phyloP scores from a whole-genome alignment of 2,329 filamentous ascomycete genomes.

The Ustulina deusta region DNA sequence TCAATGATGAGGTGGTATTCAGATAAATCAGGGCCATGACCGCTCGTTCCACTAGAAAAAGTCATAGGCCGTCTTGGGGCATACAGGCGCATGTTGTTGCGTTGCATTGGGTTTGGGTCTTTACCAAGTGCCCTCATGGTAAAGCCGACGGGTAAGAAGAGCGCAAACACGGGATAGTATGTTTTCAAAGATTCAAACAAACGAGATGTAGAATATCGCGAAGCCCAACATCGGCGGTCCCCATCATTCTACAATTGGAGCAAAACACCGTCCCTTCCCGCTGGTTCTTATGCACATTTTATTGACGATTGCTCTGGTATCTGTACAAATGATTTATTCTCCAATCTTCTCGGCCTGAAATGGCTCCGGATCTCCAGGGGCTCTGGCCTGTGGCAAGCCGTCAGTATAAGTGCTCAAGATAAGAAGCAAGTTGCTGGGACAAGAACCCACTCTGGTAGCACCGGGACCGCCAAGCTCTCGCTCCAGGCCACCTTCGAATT shows the following conservation, averaged over 20 bases:
- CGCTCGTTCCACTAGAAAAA: background rate
- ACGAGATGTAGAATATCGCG: constrained; percentile 28
- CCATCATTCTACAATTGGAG: constrained; percentile 2
- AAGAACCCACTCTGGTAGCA: constrained; percentile 71
- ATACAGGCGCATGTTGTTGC: background rate
- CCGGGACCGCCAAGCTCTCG: constrained; percentile 79
- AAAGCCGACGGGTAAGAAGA: background rate
- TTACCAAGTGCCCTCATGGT: background rate
- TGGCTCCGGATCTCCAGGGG: constrained; percentile 66
- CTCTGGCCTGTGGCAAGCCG: constrained; percentile 60
- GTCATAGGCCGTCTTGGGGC: background rate
- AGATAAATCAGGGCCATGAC: background rate
- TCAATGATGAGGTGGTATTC: background rate
- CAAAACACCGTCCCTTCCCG: background rate
- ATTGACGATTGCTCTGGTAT: constrained; percentile 28
- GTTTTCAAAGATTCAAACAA: constrained; percentile 25
- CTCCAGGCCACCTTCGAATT: constrained; percentile 79
- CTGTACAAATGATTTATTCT: constrained; percentile 42
- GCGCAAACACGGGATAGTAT: background rate
- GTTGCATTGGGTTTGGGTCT: background rate
- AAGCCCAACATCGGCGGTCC: constrained; percentile 9
- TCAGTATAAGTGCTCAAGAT: constrained; percentile 14
- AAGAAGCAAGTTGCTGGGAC: background rate
- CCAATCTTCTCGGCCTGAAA: constrained; percentile 52
- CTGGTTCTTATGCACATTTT: constrained; percentile 17